Evolutionary conservation across 192 early-diverging fungal species (phyloP).

Genomic region (Backusella psychrophila): DNA sequence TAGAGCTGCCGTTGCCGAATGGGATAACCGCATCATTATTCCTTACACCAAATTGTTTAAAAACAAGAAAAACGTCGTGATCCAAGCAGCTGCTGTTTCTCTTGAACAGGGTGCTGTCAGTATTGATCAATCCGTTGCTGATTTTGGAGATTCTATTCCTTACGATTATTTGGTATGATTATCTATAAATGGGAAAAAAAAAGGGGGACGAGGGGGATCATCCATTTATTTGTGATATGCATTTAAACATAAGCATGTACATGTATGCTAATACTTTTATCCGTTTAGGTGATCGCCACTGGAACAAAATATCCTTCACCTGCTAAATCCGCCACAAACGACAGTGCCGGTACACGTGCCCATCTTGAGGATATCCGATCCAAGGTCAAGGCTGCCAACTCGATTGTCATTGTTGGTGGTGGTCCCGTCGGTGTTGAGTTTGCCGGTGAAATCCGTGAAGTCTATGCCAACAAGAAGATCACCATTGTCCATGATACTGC

Average conservation of each 20-base stretch:
- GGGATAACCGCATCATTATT: slow-evolving; percentile 48
- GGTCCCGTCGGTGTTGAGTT: slow-evolving; percentile 61
- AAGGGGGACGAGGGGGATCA: background rate
- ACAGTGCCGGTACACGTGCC: slow-evolving; percentile 36
- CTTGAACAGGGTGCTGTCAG: slow-evolving; percentile 42
- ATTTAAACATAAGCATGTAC: background rate
- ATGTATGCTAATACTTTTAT: background rate
- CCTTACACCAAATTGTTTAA: slow-evolving; percentile 48
- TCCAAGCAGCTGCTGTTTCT: slow-evolving; percentile 39
- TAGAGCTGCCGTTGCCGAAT: slow-evolving; percentile 44
- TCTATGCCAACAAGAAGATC: slow-evolving; percentile 40
- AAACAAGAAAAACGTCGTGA: slow-evolving; percentile 37
- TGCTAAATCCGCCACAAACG: slow-evolving; percentile 32
- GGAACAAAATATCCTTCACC: slow-evolving; percentile 48
- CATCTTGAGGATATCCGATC: slow-evolving; percentile 35
- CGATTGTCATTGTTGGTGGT: slow-evolving; percentile 58
- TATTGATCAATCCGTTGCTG: slow-evolving; percentile 27
- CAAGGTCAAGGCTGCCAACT: slow-evolving; percentile 39
- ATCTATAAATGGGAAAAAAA: background rate
- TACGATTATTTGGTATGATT: slow-evolving; percentile 48
- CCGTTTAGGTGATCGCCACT: slow-evolving; percentile 41
- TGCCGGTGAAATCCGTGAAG: slow-evolving; percentile 51
- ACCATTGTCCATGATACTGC: slow-evolving; percentile 41
- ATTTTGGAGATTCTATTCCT: slow-evolving; percentile 30
- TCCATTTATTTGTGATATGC: background rate